These are phyloP conservation scores for Heritiera littoralis DNA, from an alignment of 345 rosid genomes.

Conservation along the genomic window DNA sequence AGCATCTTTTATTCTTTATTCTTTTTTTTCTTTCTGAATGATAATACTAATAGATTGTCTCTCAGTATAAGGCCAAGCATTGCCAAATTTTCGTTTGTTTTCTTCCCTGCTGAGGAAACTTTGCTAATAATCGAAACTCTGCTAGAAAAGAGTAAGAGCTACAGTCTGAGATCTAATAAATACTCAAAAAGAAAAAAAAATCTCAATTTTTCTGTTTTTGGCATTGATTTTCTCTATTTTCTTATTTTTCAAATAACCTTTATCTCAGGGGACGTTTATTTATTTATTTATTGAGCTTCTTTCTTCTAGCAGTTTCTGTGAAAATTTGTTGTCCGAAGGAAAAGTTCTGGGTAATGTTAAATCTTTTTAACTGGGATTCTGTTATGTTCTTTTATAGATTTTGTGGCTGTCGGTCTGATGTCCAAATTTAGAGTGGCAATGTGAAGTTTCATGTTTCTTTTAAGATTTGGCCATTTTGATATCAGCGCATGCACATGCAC, in stretches of 20 bases:
- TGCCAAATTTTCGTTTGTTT: too few relatives aligned
- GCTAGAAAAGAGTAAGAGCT: neutral
- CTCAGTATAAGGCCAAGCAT: too few relatives aligned
- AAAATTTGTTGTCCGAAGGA: neutral
- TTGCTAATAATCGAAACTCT: too few relatives aligned
- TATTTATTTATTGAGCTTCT: neutral
- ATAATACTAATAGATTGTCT: too few relatives aligned
- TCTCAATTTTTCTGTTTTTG: neutral
- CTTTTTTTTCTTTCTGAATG: neutral
- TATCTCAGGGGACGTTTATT: neutral
- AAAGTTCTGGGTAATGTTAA: neutral
- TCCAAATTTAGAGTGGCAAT: neutral
- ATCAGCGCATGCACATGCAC: conserved; percentile 10
- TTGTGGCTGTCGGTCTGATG: neutral
- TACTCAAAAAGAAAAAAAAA: neutral
- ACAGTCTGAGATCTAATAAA: conserved; percentile 8
- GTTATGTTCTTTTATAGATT: neutral
- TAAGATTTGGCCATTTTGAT: neutral
- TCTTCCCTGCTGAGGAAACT: too few relatives aligned
- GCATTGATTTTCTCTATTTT: neutral
- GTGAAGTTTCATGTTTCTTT: neutral
- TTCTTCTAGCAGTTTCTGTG: neutral
- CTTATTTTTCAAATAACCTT: neutral
- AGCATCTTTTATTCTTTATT: neutral
- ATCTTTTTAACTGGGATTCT: neutral